Evolutionary conservation across 805 yeast genomes (phyloP).

Genomic region (Starmerella sp.): DNA sequence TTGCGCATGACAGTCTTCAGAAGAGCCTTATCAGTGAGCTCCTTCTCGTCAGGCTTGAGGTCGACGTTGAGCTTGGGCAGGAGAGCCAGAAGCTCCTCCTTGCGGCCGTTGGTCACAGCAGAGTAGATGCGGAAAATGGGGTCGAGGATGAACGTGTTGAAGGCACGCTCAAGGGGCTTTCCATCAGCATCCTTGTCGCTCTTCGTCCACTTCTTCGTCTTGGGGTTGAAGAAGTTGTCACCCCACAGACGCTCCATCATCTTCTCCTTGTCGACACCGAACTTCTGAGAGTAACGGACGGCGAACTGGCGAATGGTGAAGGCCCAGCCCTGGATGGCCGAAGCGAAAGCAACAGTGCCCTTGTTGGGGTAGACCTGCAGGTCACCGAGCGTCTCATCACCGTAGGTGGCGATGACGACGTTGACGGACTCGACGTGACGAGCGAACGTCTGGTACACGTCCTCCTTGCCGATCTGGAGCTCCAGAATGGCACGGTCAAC

Average conservation of each 20-base stretch:
- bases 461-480: constrained; percentile 98
- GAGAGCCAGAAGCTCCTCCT: constrained; percentile 86
- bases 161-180: constrained; percentile 93
- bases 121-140: constrained; percentile 96
- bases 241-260: constrained; percentile 99
- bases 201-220: constrained; percentile 99
- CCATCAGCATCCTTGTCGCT: constrained; percentile 92
- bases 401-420: constrained; percentile 93
- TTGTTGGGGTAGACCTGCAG: constrained; percentile 96
- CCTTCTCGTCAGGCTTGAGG: constrained; percentile 95
- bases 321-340: constrained; percentile 99
- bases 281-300: constrained; percentile 94
- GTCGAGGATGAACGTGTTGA: constrained; percentile 97
- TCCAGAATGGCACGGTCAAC: constrained; percentile 99
- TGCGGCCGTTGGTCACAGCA: constrained; percentile 98
- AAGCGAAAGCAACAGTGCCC: constrained; percentile 99
- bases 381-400: constrained; percentile 85
- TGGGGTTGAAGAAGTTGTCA: constrained; percentile 99
- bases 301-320: constrained; percentile 99
- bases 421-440: constrained; percentile 99
- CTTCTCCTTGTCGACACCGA: constrained; percentile 96
- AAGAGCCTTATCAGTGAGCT: constrained; percentile 96
- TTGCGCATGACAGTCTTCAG: constrained; percentile 98
- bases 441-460: constrained; percentile 92
- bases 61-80: constrained; percentile 86